A percentile compares a stretch with the other conserved stretches of the same genome.
These are phyloP conservation scores for Grosmannia huntii DNA, from an alignment of 2,329 filamentous ascomycete species.

Conservation along the genomic window DNA sequence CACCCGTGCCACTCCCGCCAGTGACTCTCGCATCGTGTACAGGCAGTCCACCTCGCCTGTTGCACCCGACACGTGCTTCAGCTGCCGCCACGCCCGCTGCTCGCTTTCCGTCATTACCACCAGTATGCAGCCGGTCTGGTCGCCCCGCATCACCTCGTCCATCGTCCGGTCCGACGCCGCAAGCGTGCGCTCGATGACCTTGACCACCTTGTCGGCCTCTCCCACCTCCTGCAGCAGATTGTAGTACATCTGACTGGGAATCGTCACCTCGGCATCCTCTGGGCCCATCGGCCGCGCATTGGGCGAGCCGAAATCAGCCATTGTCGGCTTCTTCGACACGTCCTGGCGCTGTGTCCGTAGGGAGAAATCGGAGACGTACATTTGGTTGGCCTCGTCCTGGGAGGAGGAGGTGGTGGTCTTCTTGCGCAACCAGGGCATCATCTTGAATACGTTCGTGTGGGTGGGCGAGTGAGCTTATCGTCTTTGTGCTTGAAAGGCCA, in stretches of 20 bases:
- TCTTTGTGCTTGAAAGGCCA: not conserved
- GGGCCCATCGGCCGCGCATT: not conserved
- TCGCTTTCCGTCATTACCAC: not conserved
- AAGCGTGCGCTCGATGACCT: not conserved
- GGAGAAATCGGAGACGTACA: not conserved
- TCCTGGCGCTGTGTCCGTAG: not conserved
- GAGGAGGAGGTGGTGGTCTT: not conserved
- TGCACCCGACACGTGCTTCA: constrained; percentile 3
- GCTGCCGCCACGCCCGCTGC: constrained; percentile 14
- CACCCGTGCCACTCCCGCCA: not conserved
- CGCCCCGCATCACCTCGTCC: not conserved
- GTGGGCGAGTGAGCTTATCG: not conserved
- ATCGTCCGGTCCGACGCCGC: not conserved
- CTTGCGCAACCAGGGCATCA: not conserved
- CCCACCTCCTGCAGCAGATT: not conserved
- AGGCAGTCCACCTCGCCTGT: constrained; percentile 17
- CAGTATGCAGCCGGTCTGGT: not conserved
- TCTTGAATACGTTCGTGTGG: not conserved
- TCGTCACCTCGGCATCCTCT: not conserved
- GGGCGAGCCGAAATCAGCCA: not conserved
- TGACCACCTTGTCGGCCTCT: not conserved
- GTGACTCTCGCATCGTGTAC: constrained; percentile 17
- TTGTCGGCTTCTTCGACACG: not conserved
- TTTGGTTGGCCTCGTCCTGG: not conserved
- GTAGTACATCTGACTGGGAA: not conserved